Evolutionary conservation across 495 filamentous ascomycete genomes (phyloP).

Genomic region (Hypoxylon fragiforme): DNA sequence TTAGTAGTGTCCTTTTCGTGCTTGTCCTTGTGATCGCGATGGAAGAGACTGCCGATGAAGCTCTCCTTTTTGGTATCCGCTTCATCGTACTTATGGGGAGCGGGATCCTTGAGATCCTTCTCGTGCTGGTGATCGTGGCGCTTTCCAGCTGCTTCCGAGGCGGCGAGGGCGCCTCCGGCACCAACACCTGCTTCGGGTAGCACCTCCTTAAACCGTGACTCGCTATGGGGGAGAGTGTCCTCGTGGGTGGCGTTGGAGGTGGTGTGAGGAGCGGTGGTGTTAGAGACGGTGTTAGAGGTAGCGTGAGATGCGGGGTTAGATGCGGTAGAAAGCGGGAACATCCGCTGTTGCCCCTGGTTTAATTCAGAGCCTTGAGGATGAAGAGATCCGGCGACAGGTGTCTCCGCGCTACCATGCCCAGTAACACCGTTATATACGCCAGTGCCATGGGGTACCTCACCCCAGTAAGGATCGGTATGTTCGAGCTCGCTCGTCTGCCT

Average conservation of each 20-base stretch:
- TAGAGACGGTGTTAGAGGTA: too few species aligned
- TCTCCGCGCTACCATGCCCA: slow-evolving; percentile 46
- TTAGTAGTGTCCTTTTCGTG: slow-evolving; percentile 22
- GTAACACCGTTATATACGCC: slow-evolving; percentile 47
- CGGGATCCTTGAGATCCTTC: slow-evolving; percentile 7
- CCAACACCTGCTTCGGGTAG: slow-evolving; percentile 15
- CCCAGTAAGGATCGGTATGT: slow-evolving; percentile 44
- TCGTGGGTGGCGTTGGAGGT: slow-evolving; percentile 16
- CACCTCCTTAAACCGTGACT: slow-evolving; percentile 10
- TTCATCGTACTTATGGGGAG: slow-evolving; percentile 6
- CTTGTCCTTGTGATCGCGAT: slow-evolving; percentile 34
- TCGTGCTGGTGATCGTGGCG: slow-evolving; percentile 24
- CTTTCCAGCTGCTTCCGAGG: slow-evolving; percentile 13
- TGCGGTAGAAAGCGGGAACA: slow-evolving; percentile 25
- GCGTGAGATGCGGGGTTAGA: too few species aligned
- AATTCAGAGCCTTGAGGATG: slow-evolving; percentile 2
- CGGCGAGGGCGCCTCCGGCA: slow-evolving; percentile 6
- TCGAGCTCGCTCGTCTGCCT: slow-evolving; percentile 11
- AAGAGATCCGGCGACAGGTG: slow-evolving; percentile 7
- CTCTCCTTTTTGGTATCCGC: slow-evolving; percentile 30
- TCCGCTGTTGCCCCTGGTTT: slow-evolving; percentile 37
- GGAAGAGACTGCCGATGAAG: slow-evolving; percentile 38
- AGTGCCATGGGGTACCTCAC: slow-evolving; percentile 40
- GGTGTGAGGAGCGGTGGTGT: too few species aligned
- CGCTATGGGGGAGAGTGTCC: slow-evolving; percentile 25